These are phyloP conservation scores for Aspergillus wentii DNA, from an alignment of 495 filamentous ascomycete genomes.

Conservation along the genomic window DNA sequence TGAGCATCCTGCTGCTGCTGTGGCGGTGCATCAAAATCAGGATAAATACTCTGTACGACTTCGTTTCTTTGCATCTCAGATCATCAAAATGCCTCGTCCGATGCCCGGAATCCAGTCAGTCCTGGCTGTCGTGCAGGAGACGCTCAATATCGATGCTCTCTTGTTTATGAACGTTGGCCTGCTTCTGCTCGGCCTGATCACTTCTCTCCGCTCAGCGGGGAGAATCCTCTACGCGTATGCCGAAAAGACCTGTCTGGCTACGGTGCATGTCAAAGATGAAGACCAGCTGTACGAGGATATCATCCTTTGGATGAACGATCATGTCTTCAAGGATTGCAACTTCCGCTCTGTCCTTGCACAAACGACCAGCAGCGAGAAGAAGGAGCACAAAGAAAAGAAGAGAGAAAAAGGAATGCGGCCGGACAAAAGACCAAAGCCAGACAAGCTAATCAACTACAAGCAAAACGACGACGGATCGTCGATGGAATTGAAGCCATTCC, in stretches of 20 bases:
- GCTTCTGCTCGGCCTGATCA: not conserved
- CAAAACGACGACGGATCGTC: not conserved
- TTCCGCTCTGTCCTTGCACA: constrained; percentile 5
- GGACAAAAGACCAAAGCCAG: not conserved
- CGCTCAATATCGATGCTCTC: not conserved
- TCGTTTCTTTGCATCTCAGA: too few relatives aligned
- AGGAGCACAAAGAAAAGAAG: not conserved
- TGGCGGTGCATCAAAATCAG: too few relatives aligned
- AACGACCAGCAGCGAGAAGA: constrained; percentile 1
- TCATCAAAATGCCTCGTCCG: too few relatives aligned
- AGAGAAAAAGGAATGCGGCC: not conserved
- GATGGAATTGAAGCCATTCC: constrained; percentile 6
- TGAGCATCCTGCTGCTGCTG: too few relatives aligned
- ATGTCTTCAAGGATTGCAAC: constrained; percentile 2
- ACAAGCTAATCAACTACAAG: too few relatives aligned
- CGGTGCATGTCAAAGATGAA: constrained; percentile 4
- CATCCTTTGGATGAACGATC: constrained; percentile 7
- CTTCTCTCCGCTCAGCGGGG: constrained; percentile 2
- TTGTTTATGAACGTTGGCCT: constrained; percentile 1
- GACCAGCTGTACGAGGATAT: constrained; percentile 3
- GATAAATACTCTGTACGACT: too few relatives aligned
- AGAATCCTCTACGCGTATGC: not conserved
- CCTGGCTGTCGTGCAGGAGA: not conserved
- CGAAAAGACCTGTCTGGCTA: constrained; percentile 5
- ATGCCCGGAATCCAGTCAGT: too few relatives aligned